phyloP scores from a whole-genome alignment of 352 stramenopile species.

The Phytophthora litchii region DNA sequence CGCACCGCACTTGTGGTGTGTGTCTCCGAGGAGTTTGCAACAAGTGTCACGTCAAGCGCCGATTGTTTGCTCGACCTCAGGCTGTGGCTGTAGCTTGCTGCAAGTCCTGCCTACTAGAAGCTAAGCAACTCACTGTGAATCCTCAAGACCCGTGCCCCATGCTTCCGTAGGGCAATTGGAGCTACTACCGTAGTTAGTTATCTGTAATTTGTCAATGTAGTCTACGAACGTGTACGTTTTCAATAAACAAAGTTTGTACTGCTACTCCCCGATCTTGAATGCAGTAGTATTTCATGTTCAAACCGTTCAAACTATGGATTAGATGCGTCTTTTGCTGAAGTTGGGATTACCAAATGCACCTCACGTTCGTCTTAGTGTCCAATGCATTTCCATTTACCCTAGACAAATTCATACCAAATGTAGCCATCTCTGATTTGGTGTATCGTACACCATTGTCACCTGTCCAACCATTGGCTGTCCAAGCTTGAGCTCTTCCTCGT shows the following conservation, averaged over 20 bases:
- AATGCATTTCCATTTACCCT: no score
- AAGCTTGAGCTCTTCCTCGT: neutral
- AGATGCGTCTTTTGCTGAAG: no score
- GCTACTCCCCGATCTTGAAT: no score
- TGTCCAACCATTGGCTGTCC: conserved; percentile 18
- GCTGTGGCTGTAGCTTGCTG: conserved; percentile 53
- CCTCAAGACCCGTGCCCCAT: conserved; percentile 53
- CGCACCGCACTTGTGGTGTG: conserved; percentile 43
- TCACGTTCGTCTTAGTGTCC: no score
- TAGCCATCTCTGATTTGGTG: no score
- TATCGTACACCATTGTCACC: neutral
- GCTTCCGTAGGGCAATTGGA: conserved; percentile 9
- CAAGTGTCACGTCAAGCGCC: conserved; percentile 58
- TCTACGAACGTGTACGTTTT: neutral
- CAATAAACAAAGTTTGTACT: no score
- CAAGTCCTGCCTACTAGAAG: conserved; percentile 52
- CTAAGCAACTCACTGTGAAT: conserved; percentile 43
- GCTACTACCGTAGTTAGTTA: neutral
- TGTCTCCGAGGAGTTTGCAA: conserved; percentile 46
- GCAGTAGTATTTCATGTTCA: no score
- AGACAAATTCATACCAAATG: no score
- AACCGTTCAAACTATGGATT: no score
- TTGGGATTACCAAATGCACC: no score
- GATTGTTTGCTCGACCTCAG: conserved; percentile 40
- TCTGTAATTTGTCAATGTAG: neutral